Evolutionary conservation across 495 filamentous ascomycete species (phyloP), one percentile per base, ranked within the genome.

Genomic region (Poronia punctata): DNA sequence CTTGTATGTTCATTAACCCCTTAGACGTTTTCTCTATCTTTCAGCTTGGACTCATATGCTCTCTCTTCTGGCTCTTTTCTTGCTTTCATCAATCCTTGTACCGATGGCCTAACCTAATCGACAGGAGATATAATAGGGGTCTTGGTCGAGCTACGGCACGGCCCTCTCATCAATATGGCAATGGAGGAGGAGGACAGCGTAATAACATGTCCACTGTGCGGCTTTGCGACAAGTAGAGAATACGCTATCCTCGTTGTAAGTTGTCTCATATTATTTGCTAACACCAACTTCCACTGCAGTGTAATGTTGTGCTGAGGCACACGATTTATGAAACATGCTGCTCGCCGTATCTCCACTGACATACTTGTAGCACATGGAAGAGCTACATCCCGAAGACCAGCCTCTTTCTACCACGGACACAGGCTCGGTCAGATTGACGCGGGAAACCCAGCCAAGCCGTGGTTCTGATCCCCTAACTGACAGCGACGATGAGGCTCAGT

Each of bases 321-420:
- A 29, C n/a, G 11, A 15, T 25, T 25, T 12, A 17, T 18, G 18
- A 17, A 14, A 28, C 17, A 30, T 29, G 14, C 20, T 11, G 4
- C 11, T 0, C 28, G 11, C 14, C 9, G 9, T 22, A 12, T 15
- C 25, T 38, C 20, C 2, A 21, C 30, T 38, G 11, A 27, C 43
- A 18, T 26, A 18, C 24, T 20, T 25, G 16, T 30, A 70, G 52
- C 79, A 83, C 50, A 65, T 83, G 47, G 80, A 83, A 46, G 63
- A 68, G 22, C 36, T 61, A 3, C 79, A 83, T 52, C 52, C 68
- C 44, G 71, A 71, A 27, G 71, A 51, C 7, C 50, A 67, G 31
- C 74, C 74, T 5, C 74, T 76, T n/a, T 81, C 78, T 52, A 52
- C 67, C 26, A 59, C 66, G 9, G 47, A 56, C 37, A 59, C 64